Base-by-base conservation (phyloP, 1,139 yeast species). In the Suhomyces ambrosiae region DNA sequence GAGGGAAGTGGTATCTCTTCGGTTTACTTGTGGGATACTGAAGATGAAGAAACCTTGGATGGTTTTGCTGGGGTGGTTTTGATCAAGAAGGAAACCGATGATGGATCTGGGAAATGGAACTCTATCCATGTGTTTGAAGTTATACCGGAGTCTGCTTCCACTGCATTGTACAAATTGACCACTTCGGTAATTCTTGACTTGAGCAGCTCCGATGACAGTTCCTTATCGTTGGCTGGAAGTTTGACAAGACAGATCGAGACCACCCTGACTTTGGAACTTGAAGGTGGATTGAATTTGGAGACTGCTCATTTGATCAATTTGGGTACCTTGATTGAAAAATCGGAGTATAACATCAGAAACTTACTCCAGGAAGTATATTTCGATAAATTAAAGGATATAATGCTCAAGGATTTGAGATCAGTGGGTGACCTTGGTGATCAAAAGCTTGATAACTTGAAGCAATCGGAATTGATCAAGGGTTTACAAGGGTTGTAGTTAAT, bases 121-220 rank as follows among this genome's bases (percentile, higher is more conserved):
- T 80, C 92, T 35, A 85, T 89, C 48, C 97, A 92, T 59, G 97
- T 92, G 16, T 78, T 92, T 52, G 97, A 92, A 61, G 86, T 85
- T 9, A 71, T 70, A 14, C 73, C 74, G 1, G 65, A 68, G 23
- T 65, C 73, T 16, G 50, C 68, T 12, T 56, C 71, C 9, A 62
- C 67, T 13, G 85, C 84, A 58, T 63, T 46, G 23, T 92, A 92
- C 60, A 82, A 83, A 49, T 65, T 90, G 46, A 92, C 98, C 3
- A 82, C 96, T 1, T 88, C 97, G 0, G 87, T 92, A 25, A 87
- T 92, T 38, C 74, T 92, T 44, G 90, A 86, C 53, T 68, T 92
- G 46, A 56, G 58, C 58, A 56, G 55, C 39, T 46, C 39, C 32
- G 45, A 39, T 37, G 53, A 37, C 12, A 53, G 61, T 7, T 49